A percentile compares a stretch with the other conserved stretches of the same genome.
These are phyloP conservation scores for Dimargaris xerosporica DNA, from an alignment of 192 early-diverging fungal species.

Conservation along the genomic window DNA sequence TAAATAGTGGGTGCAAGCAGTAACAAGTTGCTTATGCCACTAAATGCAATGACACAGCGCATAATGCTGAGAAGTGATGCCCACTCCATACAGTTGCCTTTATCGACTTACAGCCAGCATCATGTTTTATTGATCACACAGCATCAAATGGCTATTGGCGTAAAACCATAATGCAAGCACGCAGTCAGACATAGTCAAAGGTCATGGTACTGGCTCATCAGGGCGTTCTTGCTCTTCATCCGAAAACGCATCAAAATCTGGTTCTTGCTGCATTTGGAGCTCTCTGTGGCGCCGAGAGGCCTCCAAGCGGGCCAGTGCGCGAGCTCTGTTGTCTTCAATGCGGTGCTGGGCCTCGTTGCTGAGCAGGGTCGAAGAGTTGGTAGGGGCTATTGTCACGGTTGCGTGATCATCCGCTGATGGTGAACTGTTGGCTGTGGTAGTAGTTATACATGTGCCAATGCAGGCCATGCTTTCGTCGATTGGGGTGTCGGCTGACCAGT, in stretches of 20 bases:
- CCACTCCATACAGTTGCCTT: too few relatives aligned
- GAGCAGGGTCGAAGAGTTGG: not conserved
- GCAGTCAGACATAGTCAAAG: too few relatives aligned
- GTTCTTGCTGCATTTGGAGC: not conserved
- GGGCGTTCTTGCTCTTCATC: too few relatives aligned
- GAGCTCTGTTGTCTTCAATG: not conserved
- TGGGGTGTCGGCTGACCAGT: not conserved
- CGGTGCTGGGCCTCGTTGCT: not conserved
- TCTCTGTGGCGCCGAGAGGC: not conserved
- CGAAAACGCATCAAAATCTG: conserved; percentile 6
- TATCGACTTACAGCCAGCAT: too few relatives aligned
- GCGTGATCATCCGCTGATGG: not conserved
- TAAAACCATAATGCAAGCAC: too few relatives aligned
- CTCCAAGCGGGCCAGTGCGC: not conserved
- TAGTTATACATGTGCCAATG: not conserved
- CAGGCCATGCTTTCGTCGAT: not conserved
- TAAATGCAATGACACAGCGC: too few relatives aligned
- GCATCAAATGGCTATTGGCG: too few relatives aligned
- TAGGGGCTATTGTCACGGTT: not conserved
- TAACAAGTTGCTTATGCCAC: too few relatives aligned
- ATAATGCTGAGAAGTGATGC: too few relatives aligned
- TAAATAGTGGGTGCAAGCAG: too few relatives aligned
- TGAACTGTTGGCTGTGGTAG: not conserved
- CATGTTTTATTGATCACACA: too few relatives aligned
- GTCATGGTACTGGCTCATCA: too few relatives aligned